Evolutionary conservation across 2,329 filamentous ascomycete species (phyloP), one percentile per base, ranked within the genome.

Genomic region (Drechslera avenae): DNA sequence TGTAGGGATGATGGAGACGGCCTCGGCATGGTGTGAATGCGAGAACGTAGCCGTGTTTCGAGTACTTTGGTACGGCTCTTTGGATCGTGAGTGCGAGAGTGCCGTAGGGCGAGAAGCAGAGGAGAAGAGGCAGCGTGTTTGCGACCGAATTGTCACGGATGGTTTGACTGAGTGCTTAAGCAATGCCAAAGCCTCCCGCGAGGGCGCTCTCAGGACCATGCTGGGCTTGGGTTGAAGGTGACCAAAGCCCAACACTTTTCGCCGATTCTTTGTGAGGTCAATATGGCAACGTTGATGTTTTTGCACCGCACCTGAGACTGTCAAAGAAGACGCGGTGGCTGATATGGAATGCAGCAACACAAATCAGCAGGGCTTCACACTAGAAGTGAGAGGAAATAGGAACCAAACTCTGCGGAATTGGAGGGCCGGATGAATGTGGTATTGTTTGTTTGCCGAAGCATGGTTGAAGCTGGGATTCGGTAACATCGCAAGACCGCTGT

Each of bases 1-100:
- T 31, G 85, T 90, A 54, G 86, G 88, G 28, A 97, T 79, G 35
- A 90, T 81, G 5, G 92, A 96, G 56, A 97, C 87, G 47, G 91
- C 88, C 56, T 84, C 84, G 30, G 91, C 90, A 77, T 96, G 91
- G 73, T 91, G 86, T 2, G 87, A 84, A 54, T 91, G 84, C 7
- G 88, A 90, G 73, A 96, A 92, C 35, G 84, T 91, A 52, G 92
- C 88, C 62, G 89, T 80, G n/a, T 50, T 55, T 12, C 69, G 58
- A 12, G 56, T 32, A 5, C 48, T 40, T 26, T 60, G 54, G 16
- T 46, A 54, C 1, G 58, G 40, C 4, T 42, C 41, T 10, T 54
- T 44, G 21, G 46, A 64, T 13, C 58, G 60, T 1, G 54, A 26
- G 16, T 54, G 63, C 30, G 50, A 45, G 9, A 60, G 62, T 28